Conservation (phyloP, 345 rosid species). For the Populus nigra region DNA sequence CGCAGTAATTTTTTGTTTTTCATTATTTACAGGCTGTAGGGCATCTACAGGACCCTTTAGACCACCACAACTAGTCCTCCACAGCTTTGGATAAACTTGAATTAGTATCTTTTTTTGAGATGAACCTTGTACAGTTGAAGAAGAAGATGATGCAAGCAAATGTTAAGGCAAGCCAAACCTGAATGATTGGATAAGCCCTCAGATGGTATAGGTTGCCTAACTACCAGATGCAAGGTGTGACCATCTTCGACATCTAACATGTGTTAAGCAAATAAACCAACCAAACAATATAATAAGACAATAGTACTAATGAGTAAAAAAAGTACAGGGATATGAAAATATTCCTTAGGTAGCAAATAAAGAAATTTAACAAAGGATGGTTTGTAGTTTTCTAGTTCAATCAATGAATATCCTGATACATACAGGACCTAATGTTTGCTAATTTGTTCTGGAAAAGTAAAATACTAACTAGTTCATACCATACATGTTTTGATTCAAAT, state of each 20-base stretch:
- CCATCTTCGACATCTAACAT: conserved; percentile 78
- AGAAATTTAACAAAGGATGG: not conserved
- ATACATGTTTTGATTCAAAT: not conserved
- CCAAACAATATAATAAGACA: not conserved
- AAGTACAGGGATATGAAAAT: not conserved
- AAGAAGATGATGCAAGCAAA: not conserved
- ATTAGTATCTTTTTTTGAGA: not conserved
- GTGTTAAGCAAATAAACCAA: conserved; percentile 35
- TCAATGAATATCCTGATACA: not conserved
- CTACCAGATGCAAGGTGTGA: conserved; percentile 80
- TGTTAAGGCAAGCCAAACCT: conserved; percentile 36
- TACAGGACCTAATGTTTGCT: not conserved
- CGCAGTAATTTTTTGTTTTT: not conserved
- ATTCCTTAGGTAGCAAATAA: not conserved
- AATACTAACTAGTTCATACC: not conserved
- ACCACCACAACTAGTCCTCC: not conserved
- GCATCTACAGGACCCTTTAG: not conserved
- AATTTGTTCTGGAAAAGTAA: not conserved
- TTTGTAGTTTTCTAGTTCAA: not conserved
- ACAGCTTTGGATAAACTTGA: not conserved
- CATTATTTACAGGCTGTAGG: not conserved
- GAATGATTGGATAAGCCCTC: conserved; percentile 43
- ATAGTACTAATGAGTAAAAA: not conserved
- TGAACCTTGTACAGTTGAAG: not conserved
- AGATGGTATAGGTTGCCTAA: conserved; percentile 59